Evolutionary conservation across 164 flowering plant genomes (phyloP), one percentile per base, ranked within the genome.

Genomic region (Magnolia changhungtana): DNA sequence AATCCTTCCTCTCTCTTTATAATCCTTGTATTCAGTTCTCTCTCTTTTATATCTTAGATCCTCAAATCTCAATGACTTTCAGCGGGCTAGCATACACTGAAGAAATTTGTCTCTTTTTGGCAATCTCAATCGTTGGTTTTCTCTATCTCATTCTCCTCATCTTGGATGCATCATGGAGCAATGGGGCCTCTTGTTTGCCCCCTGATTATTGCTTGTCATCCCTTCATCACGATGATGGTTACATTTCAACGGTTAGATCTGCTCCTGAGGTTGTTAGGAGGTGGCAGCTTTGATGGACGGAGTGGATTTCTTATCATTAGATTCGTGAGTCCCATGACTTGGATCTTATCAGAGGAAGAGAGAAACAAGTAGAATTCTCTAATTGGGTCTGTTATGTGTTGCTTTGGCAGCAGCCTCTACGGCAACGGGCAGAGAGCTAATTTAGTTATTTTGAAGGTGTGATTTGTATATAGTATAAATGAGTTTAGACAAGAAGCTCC

Each of bases 111-210:
- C 74, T 76, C 1, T 45, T 73, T 5, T 21, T 76, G 1, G 74
- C 78, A 10, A 69, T 76, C 55, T 76, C 73, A 1, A 71, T 59
- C 7, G 31, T 79, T 4, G 20, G 67, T 19, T 18, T 66, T 4
- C 27, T 79, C 21, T 76, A 79, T 72, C 72, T 76, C 8, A 61
- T 76, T 63, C 74, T 80, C 7, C 21, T 77, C 4, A 58, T 72
- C 19, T 49, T 77, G 50, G 82, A 80, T 52, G 72, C 80, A 24
- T 70, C 63, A 19, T 80, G 80, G 80, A 64, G 75, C 72, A 65
- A 69, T n/a, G 75, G 69, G 51, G 69, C 72, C 16, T 75, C 73
- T 68, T 68, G 29, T 29, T 72, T 79, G 70, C 75, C 69, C 31
- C 81, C 59, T 1, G 81, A 79, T 50, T 72, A 37, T 37, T 75